Percentiles rank a stretch among this genome's conserved stretches.
Conservation (phyloP, 768 basidiomycete genomes). For the Boletus speciosus region DNA sequence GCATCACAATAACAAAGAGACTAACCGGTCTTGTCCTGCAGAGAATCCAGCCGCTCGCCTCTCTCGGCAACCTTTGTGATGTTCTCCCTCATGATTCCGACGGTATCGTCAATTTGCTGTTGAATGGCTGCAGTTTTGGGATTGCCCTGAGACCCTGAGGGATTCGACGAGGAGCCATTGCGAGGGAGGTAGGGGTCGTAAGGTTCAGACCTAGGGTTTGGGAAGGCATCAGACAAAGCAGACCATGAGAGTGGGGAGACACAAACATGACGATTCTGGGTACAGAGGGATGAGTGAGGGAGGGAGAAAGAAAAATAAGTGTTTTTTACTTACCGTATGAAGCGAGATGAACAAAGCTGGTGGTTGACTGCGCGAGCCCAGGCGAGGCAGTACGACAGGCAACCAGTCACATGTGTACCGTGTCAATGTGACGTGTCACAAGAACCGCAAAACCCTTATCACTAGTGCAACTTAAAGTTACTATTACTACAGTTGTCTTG, state of each 20-base stretch:
- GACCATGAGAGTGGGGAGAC: neutral
- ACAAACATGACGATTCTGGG: conserved; percentile 28
- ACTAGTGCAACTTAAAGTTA: too few relatives aligned
- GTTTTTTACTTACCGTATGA: conserved; percentile 19
- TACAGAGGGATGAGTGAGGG: neutral
- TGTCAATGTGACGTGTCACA: conserved; percentile 21
- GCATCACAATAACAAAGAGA: conserved; percentile 10
- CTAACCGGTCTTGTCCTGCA: conserved; percentile 98
- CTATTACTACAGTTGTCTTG: too few relatives aligned
- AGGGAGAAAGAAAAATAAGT: neutral
- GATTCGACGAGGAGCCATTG: conserved; percentile 60
- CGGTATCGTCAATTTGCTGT: conserved; percentile 95
- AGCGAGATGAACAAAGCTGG: conserved; percentile 14
- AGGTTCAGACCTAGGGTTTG: conserved; percentile 79
- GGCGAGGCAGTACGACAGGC: conserved; percentile 12
- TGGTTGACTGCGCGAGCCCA: conserved; percentile 20
- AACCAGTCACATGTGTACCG: conserved; percentile 10
- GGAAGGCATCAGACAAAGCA: conserved; percentile 3
- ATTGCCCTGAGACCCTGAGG: conserved; percentile 50
- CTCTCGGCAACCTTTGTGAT: conserved; percentile 94
- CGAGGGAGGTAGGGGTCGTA: conserved; percentile 98
- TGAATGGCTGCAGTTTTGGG: conserved; percentile 94
- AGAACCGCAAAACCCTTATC: too few relatives aligned
- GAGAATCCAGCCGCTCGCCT: conserved; percentile 87
- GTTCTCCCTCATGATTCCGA: conserved; percentile 97